Base-by-base conservation (phyloP, 495 filamentous ascomycete species). In the Aspergillus indologenus region DNA sequence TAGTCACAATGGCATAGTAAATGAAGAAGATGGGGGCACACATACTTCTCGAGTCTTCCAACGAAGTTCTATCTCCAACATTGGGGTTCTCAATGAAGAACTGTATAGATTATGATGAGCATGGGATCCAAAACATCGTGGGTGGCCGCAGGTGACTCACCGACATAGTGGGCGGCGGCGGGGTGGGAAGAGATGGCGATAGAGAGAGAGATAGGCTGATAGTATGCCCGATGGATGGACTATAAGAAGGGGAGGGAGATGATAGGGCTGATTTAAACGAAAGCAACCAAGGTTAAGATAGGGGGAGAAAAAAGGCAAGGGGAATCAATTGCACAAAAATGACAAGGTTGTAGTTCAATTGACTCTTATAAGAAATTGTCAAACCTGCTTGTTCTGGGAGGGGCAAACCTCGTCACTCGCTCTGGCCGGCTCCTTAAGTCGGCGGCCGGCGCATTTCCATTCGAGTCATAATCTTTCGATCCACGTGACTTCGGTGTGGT, bases 21-120 rank as follows among this genome's bases (percentile, higher is more conserved):
- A 52, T 26, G 47, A 47, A 46, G 49, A 45, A 45, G 45, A 53
- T 43, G 43, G 45, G 52, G 44, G 55, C 19, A 51, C 12, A 76
- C 79, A 61, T 86, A 91, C 95, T 92, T 73, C 94, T 81, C 82
- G 91, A 96, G 71, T 98, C 92, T 71, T 98, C 93, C 51, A 89
- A 83, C 57, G 85, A 83, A 19, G 76, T 77, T 68, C 82, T 85
- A 75, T 96, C 90, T 61, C 94, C 94, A 55, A 97, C 85, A 72
- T 90, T 84, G 64, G 88, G 88, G 72, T 98, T 98, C 61, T 90
- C 85, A 63, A 94, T 90, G 79, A 88, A 92, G 84, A 94, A 96
- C 82, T 86, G 60, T 18, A 24, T 2, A 31, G 15, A 9, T 3
- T 29, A 51, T 49, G 24, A 42, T 46, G 3, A n/a, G 34, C 64